A percentile compares a stretch with the other conserved stretches of the same genome.
These are phyloP conservation scores for Heterobasidion parviporum DNA, from an alignment of 1,284 basidiomycete genomes.

Conservation along the genomic window DNA sequence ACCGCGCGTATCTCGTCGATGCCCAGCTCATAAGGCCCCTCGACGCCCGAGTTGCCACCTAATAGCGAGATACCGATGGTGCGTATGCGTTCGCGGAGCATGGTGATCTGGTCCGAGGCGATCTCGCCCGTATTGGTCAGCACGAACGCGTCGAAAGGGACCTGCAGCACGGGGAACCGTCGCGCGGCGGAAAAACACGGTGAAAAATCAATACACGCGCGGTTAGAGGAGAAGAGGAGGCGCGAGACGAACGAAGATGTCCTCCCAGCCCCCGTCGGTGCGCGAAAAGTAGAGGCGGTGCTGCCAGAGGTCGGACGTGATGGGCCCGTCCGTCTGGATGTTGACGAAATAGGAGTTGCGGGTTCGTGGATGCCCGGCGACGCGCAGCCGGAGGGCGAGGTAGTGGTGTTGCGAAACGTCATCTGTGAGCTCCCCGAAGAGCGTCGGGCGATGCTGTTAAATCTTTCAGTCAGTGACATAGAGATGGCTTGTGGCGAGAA, in stretches of 20 bases:
- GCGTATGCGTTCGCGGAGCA: conserved; percentile 69
- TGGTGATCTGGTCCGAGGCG: conserved; percentile 56
- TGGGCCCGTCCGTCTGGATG: conserved; percentile 76
- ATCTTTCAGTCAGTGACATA: too few relatives aligned
- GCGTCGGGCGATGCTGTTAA: conserved; percentile 54
- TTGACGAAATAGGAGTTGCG: conserved; percentile 83
- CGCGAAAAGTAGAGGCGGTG: conserved; percentile 76
- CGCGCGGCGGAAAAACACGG: too few relatives aligned
- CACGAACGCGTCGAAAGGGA: conserved; percentile 77
- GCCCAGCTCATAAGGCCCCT: conserved; percentile 69
- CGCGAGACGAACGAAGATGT: conserved; percentile 58
- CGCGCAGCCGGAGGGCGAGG: conserved; percentile 69
- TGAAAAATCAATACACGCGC: background rate
- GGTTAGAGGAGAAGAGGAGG: background rate
- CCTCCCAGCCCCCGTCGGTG: conserved; percentile 74
- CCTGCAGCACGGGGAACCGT: conserved; percentile 29
- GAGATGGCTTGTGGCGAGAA: background rate
- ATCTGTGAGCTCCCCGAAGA: conserved; percentile 78
- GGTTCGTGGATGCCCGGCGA: conserved; percentile 60
- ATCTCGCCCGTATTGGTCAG: conserved; percentile 79
- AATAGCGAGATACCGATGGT: conserved; percentile 80
- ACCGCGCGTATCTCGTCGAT: conserved; percentile 63
- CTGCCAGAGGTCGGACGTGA: conserved; percentile 81
- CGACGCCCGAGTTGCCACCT: conserved; percentile 66
- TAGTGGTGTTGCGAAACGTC: conserved; percentile 76